Evolutionary conservation across 495 filamentous ascomycete species (phyloP).

Genomic region (Xylaria bambusicola): DNA sequence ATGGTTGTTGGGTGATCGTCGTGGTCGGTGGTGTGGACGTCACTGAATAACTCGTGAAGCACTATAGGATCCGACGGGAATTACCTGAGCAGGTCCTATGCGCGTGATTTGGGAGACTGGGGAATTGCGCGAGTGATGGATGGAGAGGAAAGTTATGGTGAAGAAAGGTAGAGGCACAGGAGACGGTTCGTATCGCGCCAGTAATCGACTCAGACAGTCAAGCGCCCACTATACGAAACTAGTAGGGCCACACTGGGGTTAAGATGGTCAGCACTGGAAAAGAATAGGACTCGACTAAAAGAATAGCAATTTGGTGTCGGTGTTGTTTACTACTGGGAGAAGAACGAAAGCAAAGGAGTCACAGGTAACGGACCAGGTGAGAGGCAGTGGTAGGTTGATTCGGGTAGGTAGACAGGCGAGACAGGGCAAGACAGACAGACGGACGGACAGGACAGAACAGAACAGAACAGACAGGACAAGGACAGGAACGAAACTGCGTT

Average conservation of each 20-base stretch:
- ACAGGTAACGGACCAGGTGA: not conserved
- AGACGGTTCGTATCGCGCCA: slow-evolving; percentile 9
- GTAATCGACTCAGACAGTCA: slow-evolving; percentile 12
- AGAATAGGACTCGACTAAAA: slow-evolving; percentile 16
- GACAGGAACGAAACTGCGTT: slow-evolving; percentile 16
- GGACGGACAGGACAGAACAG: slow-evolving; percentile 15
- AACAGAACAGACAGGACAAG: slow-evolving; percentile 2
- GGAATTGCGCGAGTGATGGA: slow-evolving; percentile 8
- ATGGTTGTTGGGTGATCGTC: not conserved
- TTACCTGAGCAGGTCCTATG: not conserved
- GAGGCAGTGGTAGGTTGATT: slow-evolving; percentile 17
- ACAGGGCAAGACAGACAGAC: slow-evolving; percentile 1
- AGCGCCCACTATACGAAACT: slow-evolving; percentile 15
- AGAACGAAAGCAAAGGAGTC: not conserved
- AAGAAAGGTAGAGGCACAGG: not conserved
- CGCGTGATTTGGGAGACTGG: not conserved
- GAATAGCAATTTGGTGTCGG: slow-evolving; percentile 2
- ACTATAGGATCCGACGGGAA: not conserved
- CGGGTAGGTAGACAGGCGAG: slow-evolving; percentile 13
- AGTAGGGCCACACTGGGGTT: not conserved
- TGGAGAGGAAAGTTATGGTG: not conserved
- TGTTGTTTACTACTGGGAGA: not conserved
- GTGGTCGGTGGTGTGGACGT: not conserved
- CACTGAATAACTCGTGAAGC: not conserved
- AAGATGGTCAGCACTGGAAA: slow-evolving; percentile 8